A percentile compares a stretch with the other conserved stretches of the same genome.
Evolutionary conservation across 2,329 filamentous ascomycete genomes (phyloP).

Genomic region (Aspergillus melleus): DNA sequence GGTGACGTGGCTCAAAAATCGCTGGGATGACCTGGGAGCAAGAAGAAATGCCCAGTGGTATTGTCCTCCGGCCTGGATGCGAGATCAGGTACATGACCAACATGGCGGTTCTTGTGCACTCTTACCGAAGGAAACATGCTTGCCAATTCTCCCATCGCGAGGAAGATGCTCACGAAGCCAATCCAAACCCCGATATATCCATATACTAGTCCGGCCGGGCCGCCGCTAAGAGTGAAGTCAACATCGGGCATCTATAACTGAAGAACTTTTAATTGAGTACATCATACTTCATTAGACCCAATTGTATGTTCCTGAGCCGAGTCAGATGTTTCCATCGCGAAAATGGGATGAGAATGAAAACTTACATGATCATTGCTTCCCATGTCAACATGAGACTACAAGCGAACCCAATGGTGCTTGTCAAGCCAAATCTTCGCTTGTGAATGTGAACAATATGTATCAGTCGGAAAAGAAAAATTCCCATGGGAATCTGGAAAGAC

Average conservation of each 20-base stretch:
- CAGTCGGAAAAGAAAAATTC: background rate
- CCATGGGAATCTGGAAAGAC: background rate
- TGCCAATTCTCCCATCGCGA: slow-evolving; percentile 30
- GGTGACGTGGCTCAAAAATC: slow-evolving; percentile 40
- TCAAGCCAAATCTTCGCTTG: slow-evolving; percentile 41
- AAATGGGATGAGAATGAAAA: background rate
- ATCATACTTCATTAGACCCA: background rate
- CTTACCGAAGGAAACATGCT: slow-evolving; percentile 25
- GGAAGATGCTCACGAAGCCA: slow-evolving; percentile 25
- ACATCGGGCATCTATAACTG: background rate
- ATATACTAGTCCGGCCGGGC: slow-evolving; percentile 32
- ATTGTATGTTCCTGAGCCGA: background rate
- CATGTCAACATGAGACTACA: slow-evolving; percentile 41
- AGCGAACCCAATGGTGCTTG: slow-evolving; percentile 42
- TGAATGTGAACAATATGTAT: background rate
- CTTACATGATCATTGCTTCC: slow-evolving; percentile 27
- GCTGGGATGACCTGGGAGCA: slow-evolving; percentile 34
- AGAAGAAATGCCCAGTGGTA: slow-evolving; percentile 45
- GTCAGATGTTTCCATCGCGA: background rate
- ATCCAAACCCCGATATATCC: slow-evolving; percentile 33
- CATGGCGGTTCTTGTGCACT: background rate
- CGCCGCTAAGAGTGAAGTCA: slow-evolving; percentile 24
- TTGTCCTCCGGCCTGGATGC: slow-evolving; percentile 30
- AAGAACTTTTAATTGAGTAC: background rate
- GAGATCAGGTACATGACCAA: slow-evolving; percentile 28